Conservation (phyloP, 176 grass and related monocot genomes). For the sorghum (Sorghum bicolor) region DNA sequence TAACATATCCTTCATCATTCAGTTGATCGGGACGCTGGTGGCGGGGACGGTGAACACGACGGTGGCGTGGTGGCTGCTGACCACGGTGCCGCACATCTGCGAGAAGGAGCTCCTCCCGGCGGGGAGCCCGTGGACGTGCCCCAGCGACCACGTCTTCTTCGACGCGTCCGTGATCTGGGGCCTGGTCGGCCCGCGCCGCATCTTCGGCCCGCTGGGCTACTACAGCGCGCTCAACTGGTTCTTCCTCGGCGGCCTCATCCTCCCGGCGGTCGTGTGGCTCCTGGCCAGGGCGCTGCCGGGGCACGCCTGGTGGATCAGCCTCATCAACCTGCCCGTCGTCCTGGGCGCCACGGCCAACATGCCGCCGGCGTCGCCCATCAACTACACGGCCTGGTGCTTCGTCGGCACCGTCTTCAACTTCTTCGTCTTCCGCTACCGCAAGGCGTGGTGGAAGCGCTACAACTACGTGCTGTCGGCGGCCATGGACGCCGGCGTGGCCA, state of each 20-base stretch:
- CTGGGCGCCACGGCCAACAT: slow-evolving; percentile 75
- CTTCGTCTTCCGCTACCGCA: slow-evolving; percentile 68
- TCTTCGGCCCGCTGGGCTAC: slow-evolving; percentile 73
- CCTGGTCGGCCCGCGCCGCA: slow-evolving; percentile 78
- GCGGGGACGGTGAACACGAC: slow-evolving; percentile 66
- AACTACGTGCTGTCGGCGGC: slow-evolving; percentile 90
- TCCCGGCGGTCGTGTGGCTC: slow-evolving; percentile 62
- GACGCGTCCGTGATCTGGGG: slow-evolving; percentile 97
- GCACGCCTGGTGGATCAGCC: slow-evolving; percentile 69
- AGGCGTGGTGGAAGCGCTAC: slow-evolving; percentile 91
- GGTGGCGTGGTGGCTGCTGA: slow-evolving; percentile 84
- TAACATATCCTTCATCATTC: neutral
- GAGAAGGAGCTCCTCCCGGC: slow-evolving; percentile 50
- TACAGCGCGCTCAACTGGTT: slow-evolving; percentile 82
- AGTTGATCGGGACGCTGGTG: slow-evolving; percentile 70
- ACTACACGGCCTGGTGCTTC: slow-evolving; percentile 70
- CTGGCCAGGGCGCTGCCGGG: slow-evolving; percentile 49
- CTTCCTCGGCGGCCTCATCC: slow-evolving; percentile 61
- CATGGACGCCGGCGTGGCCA: slow-evolving; percentile 77
- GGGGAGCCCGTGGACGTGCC: slow-evolving; percentile 90
- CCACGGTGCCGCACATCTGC: slow-evolving; percentile 74
- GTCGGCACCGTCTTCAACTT: slow-evolving; percentile 86
- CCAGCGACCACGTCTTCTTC: slow-evolving; percentile 78
- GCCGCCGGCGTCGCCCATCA: slow-evolving; percentile 76
- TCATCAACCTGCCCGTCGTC: slow-evolving; percentile 80